Base-by-base conservation (phyloP, 345 rosid species). In the Abelmoschus esculentus region DNA sequence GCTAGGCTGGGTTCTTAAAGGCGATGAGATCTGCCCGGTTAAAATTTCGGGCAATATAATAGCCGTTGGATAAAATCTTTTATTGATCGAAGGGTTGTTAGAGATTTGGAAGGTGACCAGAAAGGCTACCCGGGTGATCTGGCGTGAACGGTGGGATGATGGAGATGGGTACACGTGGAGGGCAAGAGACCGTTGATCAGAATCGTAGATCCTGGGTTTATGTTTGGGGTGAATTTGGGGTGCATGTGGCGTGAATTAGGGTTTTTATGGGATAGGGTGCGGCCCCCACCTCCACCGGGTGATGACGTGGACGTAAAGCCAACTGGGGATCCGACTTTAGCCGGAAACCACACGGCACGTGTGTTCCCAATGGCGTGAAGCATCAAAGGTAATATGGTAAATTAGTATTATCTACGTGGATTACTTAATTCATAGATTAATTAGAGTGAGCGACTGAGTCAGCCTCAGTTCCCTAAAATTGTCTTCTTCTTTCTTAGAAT, bases 21-120 rank as follows among this genome's bases (percentile, higher is more conserved):
- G 80, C 79, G 9, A 76, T 18, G 70, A 79, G 87, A 86, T 84
- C 88, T 84, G 80, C 82, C 90, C 90, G 76, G 2, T 0, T 1
- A 3, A 5, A 5, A 7, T 11, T 10, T 53, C 82, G 88, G 88
- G 83, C 82, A 84, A 6, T 4, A 68, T 72, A 72, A 3, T 9
- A 26, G 7, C 76, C 83, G 73, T 74, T 50, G 49, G 19, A 53
- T 74, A 7, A 0, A 12, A 49, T 57, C 60, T 5, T 8, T 44
- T 17, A 49, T 56, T 17, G 70, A 76, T 76, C 80, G 14, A 10
- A 49, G 57, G 75, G 77, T 18, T 4, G 1, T 0, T 15, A 10
- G 5, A 40, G 6, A 9, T 31, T 52, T 66, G 42, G 29, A 31
- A 0, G 13, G 12, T 77, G 76, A 78, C 86, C 82, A 44, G 4